These are phyloP conservation scores for Aspergillus quadricinctus DNA, from an alignment of 2,329 filamentous ascomycete species.

Conservation along the genomic window DNA sequence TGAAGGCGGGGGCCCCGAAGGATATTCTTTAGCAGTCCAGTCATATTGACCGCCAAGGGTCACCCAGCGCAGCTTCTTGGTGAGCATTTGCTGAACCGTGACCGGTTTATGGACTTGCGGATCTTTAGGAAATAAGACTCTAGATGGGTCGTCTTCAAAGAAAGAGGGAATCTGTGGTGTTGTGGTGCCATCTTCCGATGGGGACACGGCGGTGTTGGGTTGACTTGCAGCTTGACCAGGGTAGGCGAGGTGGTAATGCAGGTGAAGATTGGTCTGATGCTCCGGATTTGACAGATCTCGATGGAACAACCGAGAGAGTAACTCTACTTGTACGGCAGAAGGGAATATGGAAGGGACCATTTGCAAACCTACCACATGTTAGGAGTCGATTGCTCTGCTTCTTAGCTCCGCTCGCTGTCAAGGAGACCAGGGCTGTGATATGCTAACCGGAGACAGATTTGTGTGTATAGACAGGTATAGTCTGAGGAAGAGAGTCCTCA, in stretches of 20 bases:
- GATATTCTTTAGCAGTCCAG: slow-evolving; percentile 86
- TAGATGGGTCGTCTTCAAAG: slow-evolving; percentile 49
- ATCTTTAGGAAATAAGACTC: slow-evolving; percentile 58
- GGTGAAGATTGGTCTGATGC: slow-evolving; percentile 86
- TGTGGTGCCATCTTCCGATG: slow-evolving; percentile 34
- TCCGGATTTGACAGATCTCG: slow-evolving; percentile 66
- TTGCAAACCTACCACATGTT: slow-evolving; percentile 62
- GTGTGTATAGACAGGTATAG: slow-evolving; percentile 35
- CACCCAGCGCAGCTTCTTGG: slow-evolving; percentile 83
- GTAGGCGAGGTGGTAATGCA: slow-evolving; percentile 71
- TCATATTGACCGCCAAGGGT: slow-evolving; percentile 95
- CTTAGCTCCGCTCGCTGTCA: slow-evolving; percentile 7
- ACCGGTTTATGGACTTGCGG: slow-evolving; percentile 70
- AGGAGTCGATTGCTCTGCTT: slow-evolving; percentile 11
- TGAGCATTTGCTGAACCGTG: slow-evolving; percentile 64
- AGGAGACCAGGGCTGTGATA: slow-evolving; percentile 3
- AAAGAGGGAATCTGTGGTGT: slow-evolving; percentile 36
- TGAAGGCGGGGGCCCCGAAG: slow-evolving; percentile 58
- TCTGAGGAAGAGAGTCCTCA: slow-evolving; percentile 14
- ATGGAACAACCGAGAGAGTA: slow-evolving; percentile 73
- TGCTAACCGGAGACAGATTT: slow-evolving; percentile 35
- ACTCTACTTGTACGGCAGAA: slow-evolving; percentile 59
- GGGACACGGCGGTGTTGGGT: slow-evolving; percentile 33
- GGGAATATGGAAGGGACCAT: slow-evolving; percentile 74
- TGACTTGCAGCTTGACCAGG: slow-evolving; percentile 26